phyloP scores from a whole-genome alignment of 164 flowering plant genomes.

The Aristolochia californica region DNA sequence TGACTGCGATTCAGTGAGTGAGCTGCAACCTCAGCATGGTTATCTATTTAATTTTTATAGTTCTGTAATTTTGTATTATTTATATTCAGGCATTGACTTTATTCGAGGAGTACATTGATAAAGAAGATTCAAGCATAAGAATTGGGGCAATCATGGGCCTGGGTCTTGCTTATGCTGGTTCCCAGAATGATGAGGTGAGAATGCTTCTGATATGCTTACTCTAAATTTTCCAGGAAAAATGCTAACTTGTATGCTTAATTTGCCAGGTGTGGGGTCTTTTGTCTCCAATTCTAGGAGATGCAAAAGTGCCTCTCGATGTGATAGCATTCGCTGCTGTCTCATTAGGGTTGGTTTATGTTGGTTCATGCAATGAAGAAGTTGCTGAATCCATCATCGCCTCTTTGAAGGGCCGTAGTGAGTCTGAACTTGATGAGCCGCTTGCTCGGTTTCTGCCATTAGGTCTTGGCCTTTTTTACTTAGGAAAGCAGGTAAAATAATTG shows the following conservation, averaged over 20 bases:
- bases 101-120: conserved; percentile 53
- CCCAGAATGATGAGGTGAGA: conserved; percentile 72
- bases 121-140: conserved; percentile 73
- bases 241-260: conserved; percentile 8
- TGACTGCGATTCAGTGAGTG: conserved; percentile 94
- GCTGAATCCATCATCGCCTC: conserved; percentile 91
- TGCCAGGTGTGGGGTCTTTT: conserved; percentile 49
- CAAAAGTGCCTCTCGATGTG: conserved; percentile 76
- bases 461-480: conserved; percentile 92
- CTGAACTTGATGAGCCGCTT: conserved; percentile 80
- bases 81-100: conserved; percentile 77
- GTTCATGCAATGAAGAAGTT: conserved; percentile 94
- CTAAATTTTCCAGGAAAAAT: not conserved
- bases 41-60: not conserved
- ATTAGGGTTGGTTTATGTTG: conserved; percentile 82
- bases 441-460: conserved; percentile 75
- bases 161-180: conserved; percentile 89
- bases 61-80: not conserved
- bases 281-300: conserved; percentile 60
- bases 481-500: conserved; percentile 69
- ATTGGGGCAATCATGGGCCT: conserved; percentile 97
- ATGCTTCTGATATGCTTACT: not conserved
- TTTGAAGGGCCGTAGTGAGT: conserved; percentile 80
- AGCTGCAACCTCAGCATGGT: not conserved
- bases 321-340: conserved; percentile 87